Conservation (phyloP, 257 asterid genomes). For the Galeopsis tetrahit region DNA sequence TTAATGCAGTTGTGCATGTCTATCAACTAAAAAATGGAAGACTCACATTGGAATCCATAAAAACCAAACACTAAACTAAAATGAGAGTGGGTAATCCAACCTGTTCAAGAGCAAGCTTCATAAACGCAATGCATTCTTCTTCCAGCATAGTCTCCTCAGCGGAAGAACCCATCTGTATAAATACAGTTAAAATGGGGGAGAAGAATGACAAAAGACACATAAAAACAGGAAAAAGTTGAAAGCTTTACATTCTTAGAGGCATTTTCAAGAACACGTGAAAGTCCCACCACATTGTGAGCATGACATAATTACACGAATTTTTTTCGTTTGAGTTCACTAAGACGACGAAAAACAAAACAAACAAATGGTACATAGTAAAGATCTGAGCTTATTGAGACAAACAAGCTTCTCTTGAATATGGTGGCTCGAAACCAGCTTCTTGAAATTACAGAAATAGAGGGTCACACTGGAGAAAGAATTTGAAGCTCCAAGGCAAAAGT, state of each 20-base stretch:
- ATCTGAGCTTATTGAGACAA: background rate
- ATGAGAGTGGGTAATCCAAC: conserved; percentile 20
- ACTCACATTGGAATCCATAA: background rate
- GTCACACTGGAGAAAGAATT: background rate
- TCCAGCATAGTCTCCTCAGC: conserved; percentile 38
- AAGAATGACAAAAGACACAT: background rate
- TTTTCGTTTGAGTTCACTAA: background rate
- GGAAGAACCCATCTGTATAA: conserved; percentile 45
- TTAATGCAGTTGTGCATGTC: background rate
- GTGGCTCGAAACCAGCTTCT: background rate
- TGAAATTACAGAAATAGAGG: background rate
- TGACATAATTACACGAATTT: background rate
- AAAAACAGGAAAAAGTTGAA: background rate
- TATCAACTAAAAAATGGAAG: conserved; percentile 4
- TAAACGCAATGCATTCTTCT: conserved; percentile 42
- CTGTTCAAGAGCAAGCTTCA: conserved; percentile 84
- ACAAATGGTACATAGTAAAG: background rate
- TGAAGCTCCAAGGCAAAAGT: no score
- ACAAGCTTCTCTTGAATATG: background rate
- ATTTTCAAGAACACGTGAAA: conserved; percentile 33
- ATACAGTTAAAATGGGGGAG: conserved; percentile 15
- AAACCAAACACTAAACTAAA: conserved; percentile 23
- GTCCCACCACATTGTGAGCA: conserved; percentile 3
- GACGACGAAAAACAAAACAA: background rate
- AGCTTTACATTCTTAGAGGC: conserved; percentile 18